Percentiles rank a stretch among this genome's conserved stretches.
Evolutionary conservation across 371 early-diverging fungal genomes (phyloP).

Genomic region (Dichotomocladium elegans): DNA sequence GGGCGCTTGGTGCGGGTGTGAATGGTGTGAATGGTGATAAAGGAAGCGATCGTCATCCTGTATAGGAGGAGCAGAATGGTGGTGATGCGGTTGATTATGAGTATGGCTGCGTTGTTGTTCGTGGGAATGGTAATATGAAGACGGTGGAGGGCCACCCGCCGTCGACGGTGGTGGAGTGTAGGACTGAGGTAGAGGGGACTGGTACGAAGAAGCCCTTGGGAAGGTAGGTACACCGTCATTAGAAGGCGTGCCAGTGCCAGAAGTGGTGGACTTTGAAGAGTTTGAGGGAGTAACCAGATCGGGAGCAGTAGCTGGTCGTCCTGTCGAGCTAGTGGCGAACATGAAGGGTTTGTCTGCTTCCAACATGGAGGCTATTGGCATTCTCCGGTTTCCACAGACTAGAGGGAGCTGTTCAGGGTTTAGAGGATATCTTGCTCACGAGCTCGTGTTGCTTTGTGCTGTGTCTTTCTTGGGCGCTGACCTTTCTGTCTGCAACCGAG

Average conservation of each 20-base stretch:
- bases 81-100: slow-evolving; percentile 1
- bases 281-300: slow-evolving; percentile 2
- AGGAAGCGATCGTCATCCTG: slow-evolving; percentile 9
- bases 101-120: slow-evolving; percentile 1
- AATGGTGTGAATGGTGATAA: slow-evolving; percentile 3
- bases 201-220: not conserved
- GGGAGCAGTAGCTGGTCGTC: slow-evolving; percentile 17
- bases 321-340: slow-evolving; percentile 15
- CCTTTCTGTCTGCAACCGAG: too few relatives aligned
- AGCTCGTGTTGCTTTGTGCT: too few relatives aligned
- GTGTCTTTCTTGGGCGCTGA: too few relatives aligned
- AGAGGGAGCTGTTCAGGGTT: too few relatives aligned
- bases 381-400: slow-evolving; percentile 9
- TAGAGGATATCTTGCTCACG: too few relatives aligned
- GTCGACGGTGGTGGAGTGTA: slow-evolving; percentile 3
- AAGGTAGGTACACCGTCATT: not conserved
- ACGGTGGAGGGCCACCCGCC: not conserved
- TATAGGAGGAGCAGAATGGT: not conserved
- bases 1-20: slow-evolving; percentile 5
- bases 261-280: slow-evolving; percentile 2
- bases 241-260: not conserved
- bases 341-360: slow-evolving; percentile 23
- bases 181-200: not conserved
- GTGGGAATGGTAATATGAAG: slow-evolving; percentile 2
- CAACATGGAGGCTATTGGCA: slow-evolving; percentile 26